Base-by-base conservation (phyloP, 441 rosid genomes). In the Flueggea neowawraea region DNA sequence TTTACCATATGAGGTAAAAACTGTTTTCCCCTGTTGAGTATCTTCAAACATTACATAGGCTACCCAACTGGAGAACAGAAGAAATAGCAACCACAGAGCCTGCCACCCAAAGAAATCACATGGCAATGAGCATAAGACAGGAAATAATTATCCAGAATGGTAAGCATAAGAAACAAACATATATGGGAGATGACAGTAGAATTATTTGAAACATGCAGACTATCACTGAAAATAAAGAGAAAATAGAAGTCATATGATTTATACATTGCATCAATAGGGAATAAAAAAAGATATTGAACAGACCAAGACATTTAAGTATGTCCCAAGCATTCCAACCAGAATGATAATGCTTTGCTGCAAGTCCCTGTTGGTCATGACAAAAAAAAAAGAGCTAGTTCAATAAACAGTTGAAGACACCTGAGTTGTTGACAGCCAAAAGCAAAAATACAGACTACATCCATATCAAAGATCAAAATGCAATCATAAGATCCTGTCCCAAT, bases 41-140 rank as follows among this genome's bases (percentile, higher is more conserved):
- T 95, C 99, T 73, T 91, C 99, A 82, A 95, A 95, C 79, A 88
- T 88, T 64, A 95, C 97, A 77, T 79, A 95, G 45, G 97, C 98
- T 73, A 91, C 64, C 99, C 99, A 95, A 74, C 99, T 91, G 44
- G 97, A 65, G 68, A 95, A 78, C 59, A 95, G 80, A 71, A 95
- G 95, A 81, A 95, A 95, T 74, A 91, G 73, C 71, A 87, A 84
- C 88, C 83, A 77, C 11, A 95, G 76, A 68, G 96, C 99, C 99
- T 95, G 93, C 71, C 72, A 53, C 65, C 60, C 32, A 68, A 66
- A 69, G 60, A 70, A 65, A 75, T 62, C 65, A 75, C 64, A 70
- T 33, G 66, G 51, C 54, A 53, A 60, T 15, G 33, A 69, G 43
- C 43, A 32, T n/a, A 61, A 58, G 54, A 33, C 41, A 33, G 49